A percentile compares a stretch with the other conserved stretches of the same genome.
These are phyloP conservation scores for Rhodomyrtus psidioides DNA, from an alignment of 441 rosid species.

Conservation along the genomic window DNA sequence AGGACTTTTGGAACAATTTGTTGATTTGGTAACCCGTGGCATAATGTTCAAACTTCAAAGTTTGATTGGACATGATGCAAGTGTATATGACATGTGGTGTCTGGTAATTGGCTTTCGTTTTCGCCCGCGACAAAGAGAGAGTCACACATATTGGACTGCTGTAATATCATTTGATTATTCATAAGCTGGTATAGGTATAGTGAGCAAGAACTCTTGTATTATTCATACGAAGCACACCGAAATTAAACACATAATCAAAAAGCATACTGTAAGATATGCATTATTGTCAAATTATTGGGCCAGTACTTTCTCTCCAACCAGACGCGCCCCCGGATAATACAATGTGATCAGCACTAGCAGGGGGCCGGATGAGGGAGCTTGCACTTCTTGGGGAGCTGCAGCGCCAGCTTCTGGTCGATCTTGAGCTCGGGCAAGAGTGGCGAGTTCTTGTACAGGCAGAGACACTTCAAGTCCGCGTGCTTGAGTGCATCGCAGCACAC, in stretches of 20 bases:
- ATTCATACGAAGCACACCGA: neutral
- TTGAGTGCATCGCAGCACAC: conserved; percentile 28
- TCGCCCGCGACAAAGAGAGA: neutral
- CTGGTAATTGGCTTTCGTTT: neutral
- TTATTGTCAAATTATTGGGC: neutral
- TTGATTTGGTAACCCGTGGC: neutral
- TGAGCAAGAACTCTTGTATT: neutral
- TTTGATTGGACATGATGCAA: neutral
- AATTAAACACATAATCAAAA: neutral
- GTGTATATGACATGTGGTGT: neutral
- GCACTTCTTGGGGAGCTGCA: conserved; percentile 42
- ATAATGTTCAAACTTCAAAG: neutral
- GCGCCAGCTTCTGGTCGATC: conserved; percentile 35
- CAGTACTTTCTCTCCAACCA: neutral
- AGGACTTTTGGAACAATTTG: too few species aligned
- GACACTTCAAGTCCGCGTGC: conserved; percentile 29
- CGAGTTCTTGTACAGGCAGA: conserved; percentile 36
- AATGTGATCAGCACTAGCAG: conserved; percentile 13
- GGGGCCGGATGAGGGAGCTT: conserved; percentile 24
- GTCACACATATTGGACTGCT: neutral
- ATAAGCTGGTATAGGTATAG: neutral
- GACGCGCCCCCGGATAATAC: too few species aligned
- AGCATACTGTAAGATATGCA: neutral
- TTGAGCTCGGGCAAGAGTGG: conserved; percentile 30
- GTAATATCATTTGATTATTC: neutral